phyloP scores from a whole-genome alignment of 208 protist species.

The Wallacemonas sp. region DNA sequence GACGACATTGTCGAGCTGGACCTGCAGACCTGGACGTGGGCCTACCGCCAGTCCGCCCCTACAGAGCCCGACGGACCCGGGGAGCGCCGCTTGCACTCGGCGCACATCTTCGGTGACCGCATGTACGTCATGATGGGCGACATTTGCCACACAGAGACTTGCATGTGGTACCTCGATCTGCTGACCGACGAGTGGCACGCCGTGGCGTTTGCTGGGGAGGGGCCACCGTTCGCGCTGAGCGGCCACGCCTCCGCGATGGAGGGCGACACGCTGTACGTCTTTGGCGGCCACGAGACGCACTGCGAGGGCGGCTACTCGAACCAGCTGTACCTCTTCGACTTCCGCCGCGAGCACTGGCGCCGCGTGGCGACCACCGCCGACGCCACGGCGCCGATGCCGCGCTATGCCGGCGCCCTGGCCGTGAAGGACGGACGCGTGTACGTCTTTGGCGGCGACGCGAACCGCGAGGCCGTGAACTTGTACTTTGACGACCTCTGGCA shows the following conservation, averaged over 20 bases:
- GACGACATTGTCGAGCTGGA: slow-evolving; percentile 76
- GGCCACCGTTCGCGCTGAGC: slow-evolving; percentile 36
- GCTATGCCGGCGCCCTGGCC: slow-evolving; percentile 62
- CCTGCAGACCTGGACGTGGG: slow-evolving; percentile 74
- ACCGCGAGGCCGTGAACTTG: slow-evolving; percentile 24
- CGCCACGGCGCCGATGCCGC: slow-evolving; percentile 25
- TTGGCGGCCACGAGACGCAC: slow-evolving; percentile 49
- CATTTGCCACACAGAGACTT: slow-evolving; percentile 18
- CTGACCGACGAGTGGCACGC: slow-evolving; percentile 44
- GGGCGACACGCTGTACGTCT: slow-evolving; percentile 60
- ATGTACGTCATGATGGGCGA: slow-evolving; percentile 88
- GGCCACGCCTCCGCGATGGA: slow-evolving; percentile 64
- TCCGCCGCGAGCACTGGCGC: slow-evolving; percentile 3
- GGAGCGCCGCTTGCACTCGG: slow-evolving; percentile 66
- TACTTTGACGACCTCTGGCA: slow-evolving; percentile 85
- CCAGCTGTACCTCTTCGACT: slow-evolving; percentile 12
- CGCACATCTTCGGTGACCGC: slow-evolving; percentile 52
- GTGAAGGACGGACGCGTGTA: slow-evolving; percentile 49
- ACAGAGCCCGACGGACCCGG: slow-evolving; percentile 66
- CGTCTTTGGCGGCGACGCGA: slow-evolving; percentile 80
- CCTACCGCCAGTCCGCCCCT: slow-evolving; percentile 46
- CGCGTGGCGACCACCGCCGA: not conserved
- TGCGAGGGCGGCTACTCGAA: slow-evolving; percentile 9
- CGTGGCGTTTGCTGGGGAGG: slow-evolving; percentile 26
- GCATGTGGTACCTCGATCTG: slow-evolving; percentile 77